phyloP scores from a whole-genome alignment of 768 basidiomycete species.

The Pholiota molesta region DNA sequence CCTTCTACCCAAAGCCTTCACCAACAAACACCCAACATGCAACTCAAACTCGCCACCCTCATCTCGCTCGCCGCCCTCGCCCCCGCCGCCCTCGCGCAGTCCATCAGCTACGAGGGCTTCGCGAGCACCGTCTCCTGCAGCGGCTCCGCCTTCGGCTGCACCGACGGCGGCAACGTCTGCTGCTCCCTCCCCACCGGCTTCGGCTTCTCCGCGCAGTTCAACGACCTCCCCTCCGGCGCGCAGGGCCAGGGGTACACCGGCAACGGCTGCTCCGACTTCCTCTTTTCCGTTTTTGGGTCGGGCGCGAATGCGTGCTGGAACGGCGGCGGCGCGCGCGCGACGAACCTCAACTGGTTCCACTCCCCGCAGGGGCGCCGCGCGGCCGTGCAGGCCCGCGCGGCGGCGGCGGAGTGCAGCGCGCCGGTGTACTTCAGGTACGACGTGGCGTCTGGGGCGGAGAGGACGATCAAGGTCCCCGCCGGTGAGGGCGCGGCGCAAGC shows the following conservation, averaged over 20 bases:
- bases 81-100: not conserved
- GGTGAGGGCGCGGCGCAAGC: not conserved
- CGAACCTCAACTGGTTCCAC: slow-evolving; percentile 13
- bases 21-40: not conserved
- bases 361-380: slow-evolving; percentile 3
- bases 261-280: slow-evolving; percentile 5
- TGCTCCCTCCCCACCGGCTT: slow-evolving; percentile 21
- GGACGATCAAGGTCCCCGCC: not conserved
- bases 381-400: too few relatives aligned
- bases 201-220: slow-evolving; percentile 19
- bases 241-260: slow-evolving; percentile 20
- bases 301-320: slow-evolving; percentile 12
- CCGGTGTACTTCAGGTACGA: not conserved
- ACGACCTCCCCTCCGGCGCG: slow-evolving; percentile 15
- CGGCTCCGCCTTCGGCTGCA: slow-evolving; percentile 19
- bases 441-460: not conserved
- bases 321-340: slow-evolving; percentile 4
- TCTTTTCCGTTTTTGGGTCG: slow-evolving; percentile 7
- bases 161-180: slow-evolving; percentile 17
- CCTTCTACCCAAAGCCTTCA: too few relatives aligned
- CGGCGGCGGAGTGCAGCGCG: not conserved
- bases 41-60: not conserved
- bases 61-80: not conserved
- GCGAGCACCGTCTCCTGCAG: slow-evolving; percentile 16
- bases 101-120: slow-evolving; percentile 12